Percentiles rank a stretch among this genome's conserved stretches.
Evolutionary conservation across 805 yeast species (phyloP).

Genomic region (Nakazawaea holstii): DNA sequence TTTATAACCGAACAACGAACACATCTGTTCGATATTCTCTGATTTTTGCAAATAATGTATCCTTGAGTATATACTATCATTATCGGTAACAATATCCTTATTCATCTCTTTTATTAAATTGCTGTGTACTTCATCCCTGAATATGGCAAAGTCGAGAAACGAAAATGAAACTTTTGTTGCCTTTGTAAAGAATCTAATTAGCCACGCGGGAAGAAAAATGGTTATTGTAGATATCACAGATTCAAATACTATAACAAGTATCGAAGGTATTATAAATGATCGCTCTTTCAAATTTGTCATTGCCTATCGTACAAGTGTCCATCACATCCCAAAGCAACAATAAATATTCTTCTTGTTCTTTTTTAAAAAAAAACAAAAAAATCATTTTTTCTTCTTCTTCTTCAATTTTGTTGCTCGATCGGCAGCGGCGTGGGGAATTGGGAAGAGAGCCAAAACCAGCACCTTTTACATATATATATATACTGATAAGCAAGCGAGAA

Average conservation of each 20-base stretch:
- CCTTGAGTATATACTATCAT: constrained; percentile 10
- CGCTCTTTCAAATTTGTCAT: constrained; percentile 1
- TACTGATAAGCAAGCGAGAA: too few species aligned
- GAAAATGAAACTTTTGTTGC: constrained; percentile 4
- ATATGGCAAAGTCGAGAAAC: neutral
- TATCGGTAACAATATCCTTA: neutral
- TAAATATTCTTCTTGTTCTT: too few species aligned
- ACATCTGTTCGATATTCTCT: constrained; percentile 57
- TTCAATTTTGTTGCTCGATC: too few species aligned
- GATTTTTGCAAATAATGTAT: constrained; percentile 39
- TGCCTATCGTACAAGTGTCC: neutral
- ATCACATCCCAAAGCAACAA: too few species aligned
- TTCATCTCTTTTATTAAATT: constrained; percentile 6
- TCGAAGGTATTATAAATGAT: constrained; percentile 3
- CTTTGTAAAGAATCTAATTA: constrained; percentile 4
- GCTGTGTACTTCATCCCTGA: constrained; percentile 1
- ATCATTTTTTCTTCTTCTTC: too few species aligned
- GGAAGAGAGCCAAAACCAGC: too few species aligned
- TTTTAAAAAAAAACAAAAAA: too few species aligned
- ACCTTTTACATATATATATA: too few species aligned
- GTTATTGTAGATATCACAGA: constrained; percentile 7
- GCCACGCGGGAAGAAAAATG: constrained; percentile 4
- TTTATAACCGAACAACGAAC: constrained; percentile 41
- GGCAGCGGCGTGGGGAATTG: too few species aligned
- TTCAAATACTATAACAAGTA: constrained; percentile 2